A percentile compares a stretch with the other conserved stretches of the same genome.
phyloP scores from a whole-genome alignment of 2,329 filamentous ascomycete genomes.

The Arthrobotrys pseudoclavata region DNA sequence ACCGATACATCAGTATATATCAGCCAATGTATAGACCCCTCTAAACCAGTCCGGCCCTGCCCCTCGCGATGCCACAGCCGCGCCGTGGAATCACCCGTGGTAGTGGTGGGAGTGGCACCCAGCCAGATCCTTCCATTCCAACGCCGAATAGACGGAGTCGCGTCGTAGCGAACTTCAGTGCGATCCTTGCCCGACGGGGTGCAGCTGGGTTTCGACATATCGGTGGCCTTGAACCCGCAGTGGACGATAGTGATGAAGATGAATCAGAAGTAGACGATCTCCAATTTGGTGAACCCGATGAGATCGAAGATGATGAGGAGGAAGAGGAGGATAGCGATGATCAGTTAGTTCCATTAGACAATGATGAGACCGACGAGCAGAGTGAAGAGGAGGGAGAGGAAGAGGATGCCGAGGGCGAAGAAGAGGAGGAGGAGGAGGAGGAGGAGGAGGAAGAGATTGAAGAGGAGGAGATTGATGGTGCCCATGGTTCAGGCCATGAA shows the following conservation, averaged over 20 bases:
- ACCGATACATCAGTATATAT: background rate
- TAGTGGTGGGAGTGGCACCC: conserved; percentile 4
- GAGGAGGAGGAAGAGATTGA: conserved; percentile 28
- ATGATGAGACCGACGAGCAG: conserved; percentile 55
- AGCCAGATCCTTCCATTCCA: conserved; percentile 4
- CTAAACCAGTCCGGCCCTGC: background rate
- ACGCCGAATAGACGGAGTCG: conserved; percentile 38
- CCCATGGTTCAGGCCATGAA: background rate
- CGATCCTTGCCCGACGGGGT: conserved; percentile 49
- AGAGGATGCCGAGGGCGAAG: conserved; percentile 29
- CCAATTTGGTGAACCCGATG: conserved; percentile 16
- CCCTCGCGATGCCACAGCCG: conserved; percentile 36
- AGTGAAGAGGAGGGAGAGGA: conserved; percentile 24
- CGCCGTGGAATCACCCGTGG: conserved; percentile 38
- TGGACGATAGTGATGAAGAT: conserved; percentile 38
- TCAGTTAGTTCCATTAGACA: conserved; percentile 36
- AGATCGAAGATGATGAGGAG: conserved; percentile 32
- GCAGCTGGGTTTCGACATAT: conserved; percentile 53
- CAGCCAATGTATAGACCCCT: conserved; percentile 13
- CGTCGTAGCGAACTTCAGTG: conserved; percentile 51
- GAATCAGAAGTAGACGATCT: conserved; percentile 27
- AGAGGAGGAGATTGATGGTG: conserved; percentile 30
- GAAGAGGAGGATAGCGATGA: conserved; percentile 51
- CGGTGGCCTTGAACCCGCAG: conserved; percentile 46
- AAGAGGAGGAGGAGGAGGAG: conserved; percentile 30